Evolutionary conservation across 129 eudicot genomes (phyloP).

Genomic region (Scalesia atractyloides): DNA sequence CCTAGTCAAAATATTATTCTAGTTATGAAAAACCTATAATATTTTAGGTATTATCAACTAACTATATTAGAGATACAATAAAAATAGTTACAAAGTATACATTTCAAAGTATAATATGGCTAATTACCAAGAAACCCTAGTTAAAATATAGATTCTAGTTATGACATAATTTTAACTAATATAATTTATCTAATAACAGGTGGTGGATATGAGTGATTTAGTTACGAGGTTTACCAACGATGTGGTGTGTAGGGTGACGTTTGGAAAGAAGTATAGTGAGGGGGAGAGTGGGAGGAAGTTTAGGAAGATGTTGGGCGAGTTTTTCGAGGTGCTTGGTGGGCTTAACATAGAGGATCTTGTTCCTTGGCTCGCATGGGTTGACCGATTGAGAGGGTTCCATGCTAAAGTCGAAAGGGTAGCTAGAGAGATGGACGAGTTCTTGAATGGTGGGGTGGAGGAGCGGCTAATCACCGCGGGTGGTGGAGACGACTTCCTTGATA

Average conservation of each 20-base stretch:
- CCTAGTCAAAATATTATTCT: too few relatives aligned
- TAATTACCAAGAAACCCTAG: too few relatives aligned
- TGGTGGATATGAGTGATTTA: slow-evolving; percentile 54
- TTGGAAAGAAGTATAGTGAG: slow-evolving; percentile 60
- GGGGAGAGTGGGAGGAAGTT: slow-evolving; percentile 51
- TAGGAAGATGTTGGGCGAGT: slow-evolving; percentile 42
- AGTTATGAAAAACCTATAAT: too few relatives aligned
- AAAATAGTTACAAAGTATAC: too few relatives aligned
- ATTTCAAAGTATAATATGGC: too few relatives aligned
- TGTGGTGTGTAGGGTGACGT: slow-evolving; percentile 60
- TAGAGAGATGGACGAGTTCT: slow-evolving; percentile 43
- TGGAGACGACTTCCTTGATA: slow-evolving; percentile 40
- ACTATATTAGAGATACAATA: too few relatives aligned
- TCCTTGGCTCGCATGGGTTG: slow-evolving; percentile 53
- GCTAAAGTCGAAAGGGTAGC: slow-evolving; percentile 42
- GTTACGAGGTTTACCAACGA: slow-evolving; percentile 44
- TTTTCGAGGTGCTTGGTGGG: slow-evolving; percentile 38
- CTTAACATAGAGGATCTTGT: slow-evolving; percentile 40
- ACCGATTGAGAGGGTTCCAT: slow-evolving; percentile 31
- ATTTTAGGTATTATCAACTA: too few relatives aligned
- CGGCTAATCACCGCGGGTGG: slow-evolving; percentile 20
- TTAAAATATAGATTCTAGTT: too few relatives aligned
- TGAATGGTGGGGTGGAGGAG: slow-evolving; percentile 48
- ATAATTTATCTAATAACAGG: too few relatives aligned
- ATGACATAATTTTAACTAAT: too few relatives aligned